Conservation (phyloP, 305 asterid genomes). For the Fraxinus paxiana region DNA sequence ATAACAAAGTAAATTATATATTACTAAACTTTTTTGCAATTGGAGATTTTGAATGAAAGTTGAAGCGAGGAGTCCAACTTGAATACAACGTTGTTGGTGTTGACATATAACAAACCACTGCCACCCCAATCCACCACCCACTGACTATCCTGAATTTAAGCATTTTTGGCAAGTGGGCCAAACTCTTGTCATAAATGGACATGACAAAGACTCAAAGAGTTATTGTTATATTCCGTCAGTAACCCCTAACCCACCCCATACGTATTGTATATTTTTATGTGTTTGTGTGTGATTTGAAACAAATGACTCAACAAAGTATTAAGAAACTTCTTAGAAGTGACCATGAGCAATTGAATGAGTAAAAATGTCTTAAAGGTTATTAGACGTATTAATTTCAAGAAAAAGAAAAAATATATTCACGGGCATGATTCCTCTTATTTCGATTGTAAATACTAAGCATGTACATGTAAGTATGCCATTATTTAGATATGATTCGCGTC, state of each 20-base stretch:
- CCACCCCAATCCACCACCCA: slow-evolving; percentile 14
- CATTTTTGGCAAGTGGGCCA: slow-evolving; percentile 27
- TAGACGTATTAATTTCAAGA: not conserved
- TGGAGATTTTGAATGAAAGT: not conserved
- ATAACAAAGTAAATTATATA: not conserved
- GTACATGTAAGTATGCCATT: not conserved
- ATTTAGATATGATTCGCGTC: not conserved
- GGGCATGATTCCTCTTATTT: not conserved
- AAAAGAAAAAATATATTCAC: not conserved
- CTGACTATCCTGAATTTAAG: slow-evolving; percentile 35
- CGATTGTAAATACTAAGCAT: not conserved
- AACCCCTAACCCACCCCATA: not conserved
- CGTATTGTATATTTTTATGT: not conserved
- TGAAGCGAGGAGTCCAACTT: not conserved
- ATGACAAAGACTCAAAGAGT: slow-evolving; percentile 3
- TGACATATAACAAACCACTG: slow-evolving; percentile 47
- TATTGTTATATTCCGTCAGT: not conserved
- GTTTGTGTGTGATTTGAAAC: not conserved
- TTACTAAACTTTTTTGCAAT: not conserved
- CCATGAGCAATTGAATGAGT: not conserved
- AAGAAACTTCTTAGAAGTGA: not conserved
- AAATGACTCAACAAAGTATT: not conserved
- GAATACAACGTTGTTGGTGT: slow-evolving; percentile 24
- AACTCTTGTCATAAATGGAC: slow-evolving; percentile 21
- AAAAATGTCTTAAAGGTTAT: not conserved